Evolutionary conservation across 208 protist species (phyloP).

Genomic region (Crithidia thermophila): DNA sequence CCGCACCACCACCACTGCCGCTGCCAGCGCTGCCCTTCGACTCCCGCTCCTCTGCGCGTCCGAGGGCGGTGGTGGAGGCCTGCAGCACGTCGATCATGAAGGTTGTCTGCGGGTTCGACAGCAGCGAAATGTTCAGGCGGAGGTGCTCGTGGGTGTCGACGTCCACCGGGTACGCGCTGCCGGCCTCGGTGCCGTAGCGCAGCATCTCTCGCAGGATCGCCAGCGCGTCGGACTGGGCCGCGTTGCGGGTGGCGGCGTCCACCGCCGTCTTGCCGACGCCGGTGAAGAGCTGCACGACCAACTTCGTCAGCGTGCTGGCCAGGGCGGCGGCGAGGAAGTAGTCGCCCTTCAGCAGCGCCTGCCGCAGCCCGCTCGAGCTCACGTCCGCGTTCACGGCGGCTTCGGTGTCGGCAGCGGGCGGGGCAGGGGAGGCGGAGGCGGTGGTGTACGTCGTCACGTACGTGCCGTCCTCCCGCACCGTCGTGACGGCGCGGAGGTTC

Average conservation of each 20-base stretch:
- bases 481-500: slow-evolving; percentile 65
- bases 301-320: slow-evolving; percentile 92
- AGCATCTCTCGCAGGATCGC: slow-evolving; percentile 74
- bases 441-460: slow-evolving; percentile 93
- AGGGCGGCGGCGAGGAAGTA: slow-evolving; percentile 95
- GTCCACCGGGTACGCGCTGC: slow-evolving; percentile 49
- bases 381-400: slow-evolving; percentile 5
- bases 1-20: slow-evolving; percentile 5
- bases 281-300: slow-evolving; percentile 84
- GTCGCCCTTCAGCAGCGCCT: slow-evolving; percentile 83
- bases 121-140: slow-evolving; percentile 66
- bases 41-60: slow-evolving; percentile 26
- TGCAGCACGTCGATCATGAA: slow-evolving; percentile 72
- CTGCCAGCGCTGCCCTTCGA: slow-evolving; percentile 23
- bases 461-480: slow-evolving; percentile 91
- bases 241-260: slow-evolving; percentile 35
- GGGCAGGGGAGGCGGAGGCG: slow-evolving; percentile 20
- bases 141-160: slow-evolving; percentile 94
- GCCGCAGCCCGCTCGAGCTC: slow-evolving; percentile 49
- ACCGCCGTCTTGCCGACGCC: slow-evolving; percentile 10
- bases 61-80: slow-evolving; percentile 70
- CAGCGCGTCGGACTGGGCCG: slow-evolving; percentile 64
- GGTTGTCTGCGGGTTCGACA: slow-evolving; percentile 44
- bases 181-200: slow-evolving; percentile 66
- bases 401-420: slow-evolving; percentile 3